Percentiles rank a stretch among this genome's conserved stretches.
phyloP scores from a whole-genome alignment of 106 monocot species.

The Amphibolis antarctica region DNA sequence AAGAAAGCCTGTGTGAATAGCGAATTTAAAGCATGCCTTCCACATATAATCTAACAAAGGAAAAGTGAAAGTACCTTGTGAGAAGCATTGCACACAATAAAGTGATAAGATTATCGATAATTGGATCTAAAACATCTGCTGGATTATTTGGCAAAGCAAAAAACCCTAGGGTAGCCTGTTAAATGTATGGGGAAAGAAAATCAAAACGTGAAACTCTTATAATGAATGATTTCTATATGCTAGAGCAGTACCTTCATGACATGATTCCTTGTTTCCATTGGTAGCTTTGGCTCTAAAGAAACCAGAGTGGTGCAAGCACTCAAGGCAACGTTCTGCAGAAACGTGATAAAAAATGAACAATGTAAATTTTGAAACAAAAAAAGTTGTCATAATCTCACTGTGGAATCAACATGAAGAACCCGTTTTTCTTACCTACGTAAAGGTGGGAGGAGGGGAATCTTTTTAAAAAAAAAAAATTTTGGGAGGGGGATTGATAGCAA shows the following conservation, averaged over 20 bases:
- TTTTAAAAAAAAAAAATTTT: too few relatives aligned
- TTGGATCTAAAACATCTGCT: slow-evolving; percentile 61
- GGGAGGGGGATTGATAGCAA: too few relatives aligned
- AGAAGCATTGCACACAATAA: slow-evolving; percentile 85
- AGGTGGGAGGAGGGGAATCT: too few relatives aligned
- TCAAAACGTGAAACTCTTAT: neutral
- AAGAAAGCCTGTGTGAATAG: too few relatives aligned
- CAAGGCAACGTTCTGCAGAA: slow-evolving; percentile 84
- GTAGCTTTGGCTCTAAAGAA: slow-evolving; percentile 74
- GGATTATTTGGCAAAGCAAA: slow-evolving; percentile 72
- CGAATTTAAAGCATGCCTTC: too few relatives aligned
- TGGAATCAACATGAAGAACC: neutral
- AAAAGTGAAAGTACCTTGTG: slow-evolving; percentile 51
- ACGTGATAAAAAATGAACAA: neutral
- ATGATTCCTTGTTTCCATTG: slow-evolving; percentile 85
- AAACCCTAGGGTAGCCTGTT: slow-evolving; percentile 84
- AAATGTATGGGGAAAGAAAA: neutral
- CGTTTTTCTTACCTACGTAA: neutral
- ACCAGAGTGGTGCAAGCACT: slow-evolving; percentile 92
- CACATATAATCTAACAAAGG: too few relatives aligned
- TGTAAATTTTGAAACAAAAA: neutral
- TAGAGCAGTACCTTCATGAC: slow-evolving; percentile 68
- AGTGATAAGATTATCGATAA: slow-evolving; percentile 79
- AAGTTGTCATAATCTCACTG: neutral
- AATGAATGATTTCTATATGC: neutral